phyloP scores from a whole-genome alignment of 2,329 filamentous ascomycete genomes.

The Colletotrichum aenigma region DNA sequence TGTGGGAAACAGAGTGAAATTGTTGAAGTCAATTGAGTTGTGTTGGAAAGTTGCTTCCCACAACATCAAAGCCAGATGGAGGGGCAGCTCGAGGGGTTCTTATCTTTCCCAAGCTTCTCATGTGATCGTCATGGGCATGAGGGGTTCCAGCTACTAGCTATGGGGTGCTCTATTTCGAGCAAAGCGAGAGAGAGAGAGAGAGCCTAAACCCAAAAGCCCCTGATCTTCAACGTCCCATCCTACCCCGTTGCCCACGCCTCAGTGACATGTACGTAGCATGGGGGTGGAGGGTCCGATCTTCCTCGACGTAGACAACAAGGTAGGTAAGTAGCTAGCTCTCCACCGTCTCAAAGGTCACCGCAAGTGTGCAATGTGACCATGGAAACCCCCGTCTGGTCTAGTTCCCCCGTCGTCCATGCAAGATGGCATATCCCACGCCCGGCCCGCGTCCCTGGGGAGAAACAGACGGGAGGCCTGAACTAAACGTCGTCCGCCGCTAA shows the following conservation, averaged over 20 bases:
- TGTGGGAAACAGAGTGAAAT: neutral
- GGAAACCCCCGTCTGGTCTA: neutral
- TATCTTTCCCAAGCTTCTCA: constrained; percentile 2
- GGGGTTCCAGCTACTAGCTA: neutral
- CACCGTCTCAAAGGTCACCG: neutral
- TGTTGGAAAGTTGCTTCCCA: accelerated
- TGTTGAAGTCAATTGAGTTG: neutral
- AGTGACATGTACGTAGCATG: neutral
- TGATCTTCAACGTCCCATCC: neutral
- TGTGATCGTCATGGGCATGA: neutral
- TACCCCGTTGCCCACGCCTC: neutral
- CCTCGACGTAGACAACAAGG: neutral
- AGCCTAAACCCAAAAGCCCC: neutral
- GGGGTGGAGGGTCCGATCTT: neutral
- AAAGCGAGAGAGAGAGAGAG: neutral
- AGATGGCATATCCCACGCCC: neutral
- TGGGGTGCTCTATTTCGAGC: neutral
- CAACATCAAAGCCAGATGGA: accelerated
- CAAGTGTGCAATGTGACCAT: neutral
- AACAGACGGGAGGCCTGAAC: neutral
- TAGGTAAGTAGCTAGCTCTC: neutral
- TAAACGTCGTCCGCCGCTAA: neutral
- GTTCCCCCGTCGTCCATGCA: neutral
- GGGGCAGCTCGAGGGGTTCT: constrained; percentile 12
- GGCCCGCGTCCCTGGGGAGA: neutral